Percentiles rank a stretch among this genome's conserved stretches.
Evolutionary conservation across 2,329 filamentous ascomycete genomes (phyloP).

Genomic region (Sclerotinia glacialis): DNA sequence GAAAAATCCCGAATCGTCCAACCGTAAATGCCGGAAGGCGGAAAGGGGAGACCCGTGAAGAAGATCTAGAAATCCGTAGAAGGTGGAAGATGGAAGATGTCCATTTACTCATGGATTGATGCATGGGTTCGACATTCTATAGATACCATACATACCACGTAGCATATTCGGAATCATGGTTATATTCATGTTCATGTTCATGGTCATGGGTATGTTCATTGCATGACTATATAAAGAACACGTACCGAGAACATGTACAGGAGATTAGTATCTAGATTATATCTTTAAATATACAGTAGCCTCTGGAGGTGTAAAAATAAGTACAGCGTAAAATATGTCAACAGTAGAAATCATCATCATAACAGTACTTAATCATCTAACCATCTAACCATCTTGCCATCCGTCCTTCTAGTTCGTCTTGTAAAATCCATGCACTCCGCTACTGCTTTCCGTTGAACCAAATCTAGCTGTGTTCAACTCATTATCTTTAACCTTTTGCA

Average conservation of each 20-base stretch:
- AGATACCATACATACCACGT: background rate
- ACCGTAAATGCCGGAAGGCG: background rate
- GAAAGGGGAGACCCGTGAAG: background rate
- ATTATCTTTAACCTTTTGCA: conserved; percentile 29
- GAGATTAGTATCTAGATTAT: background rate
- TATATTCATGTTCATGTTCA: background rate
- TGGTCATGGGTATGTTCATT: no score
- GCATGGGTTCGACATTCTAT: background rate
- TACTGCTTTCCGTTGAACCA: background rate
- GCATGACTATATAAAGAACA: background rate
- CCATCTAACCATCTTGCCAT: background rate
- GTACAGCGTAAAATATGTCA: background rate
- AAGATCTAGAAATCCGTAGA: conserved; percentile 7
- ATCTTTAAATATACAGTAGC: background rate
- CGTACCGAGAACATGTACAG: background rate
- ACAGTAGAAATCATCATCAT: conserved; percentile 4
- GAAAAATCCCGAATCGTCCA: background rate
- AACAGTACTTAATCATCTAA: no score
- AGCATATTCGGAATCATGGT: no score
- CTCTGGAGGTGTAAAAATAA: no score
- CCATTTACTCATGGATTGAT: background rate
- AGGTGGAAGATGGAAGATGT: background rate
- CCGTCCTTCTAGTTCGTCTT: background rate
- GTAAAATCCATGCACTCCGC: background rate
- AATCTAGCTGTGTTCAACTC: background rate